Base-by-base conservation (phyloP, 2,329 filamentous ascomycete species). In the Drechslera avenae region DNA sequence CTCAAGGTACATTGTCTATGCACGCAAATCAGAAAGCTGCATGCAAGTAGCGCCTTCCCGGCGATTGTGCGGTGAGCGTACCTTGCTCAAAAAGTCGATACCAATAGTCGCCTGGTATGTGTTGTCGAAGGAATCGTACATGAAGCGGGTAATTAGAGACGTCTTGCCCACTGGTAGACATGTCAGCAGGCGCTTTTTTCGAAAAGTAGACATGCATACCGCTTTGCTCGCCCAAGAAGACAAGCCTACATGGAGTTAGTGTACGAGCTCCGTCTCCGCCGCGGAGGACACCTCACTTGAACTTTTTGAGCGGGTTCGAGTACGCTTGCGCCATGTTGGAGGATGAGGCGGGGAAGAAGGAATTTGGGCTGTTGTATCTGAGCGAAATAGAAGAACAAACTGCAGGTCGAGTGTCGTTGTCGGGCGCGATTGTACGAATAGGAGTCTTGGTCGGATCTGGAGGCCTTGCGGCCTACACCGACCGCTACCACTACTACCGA, bases 101-200 rank as follows among this genome's bases (percentile, higher is more conserved):
- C 94, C 94, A 72, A 99, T 97, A 32, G 94, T 99, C 50, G 94
- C 94, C 78, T 99, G 94, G 80, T 99, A 99, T 83, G 93, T 97
- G 79, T 96, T 97, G 82, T 99, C 94, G 81, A 99, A 99, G 39
- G 94, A 97, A 78, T 99, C 94, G 83, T 99, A 99, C 94, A 99
- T 99, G 82, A 99, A 99, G 60, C 94, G 88, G 62, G 94, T 99
- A 75, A 99, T 99, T 67, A 99, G 80, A 56, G 94, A 99, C 26
- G 94, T 99, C 81, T 99, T 99, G 73, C 94, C 94, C 68, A 99
- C 94, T 97, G 74, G 56, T 34, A 37, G 17, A 41, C 32, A 37
- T 44, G 59, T 69, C 43, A 71, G 63, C 47, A 44, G 23, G 32
- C 19, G 21, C 9, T 14, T 9, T 23, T n/a, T 16, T 17, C 16